Evolutionary conservation across 495 filamentous ascomycete species (phyloP).

Genomic region (Penicillium cinerascens): DNA sequence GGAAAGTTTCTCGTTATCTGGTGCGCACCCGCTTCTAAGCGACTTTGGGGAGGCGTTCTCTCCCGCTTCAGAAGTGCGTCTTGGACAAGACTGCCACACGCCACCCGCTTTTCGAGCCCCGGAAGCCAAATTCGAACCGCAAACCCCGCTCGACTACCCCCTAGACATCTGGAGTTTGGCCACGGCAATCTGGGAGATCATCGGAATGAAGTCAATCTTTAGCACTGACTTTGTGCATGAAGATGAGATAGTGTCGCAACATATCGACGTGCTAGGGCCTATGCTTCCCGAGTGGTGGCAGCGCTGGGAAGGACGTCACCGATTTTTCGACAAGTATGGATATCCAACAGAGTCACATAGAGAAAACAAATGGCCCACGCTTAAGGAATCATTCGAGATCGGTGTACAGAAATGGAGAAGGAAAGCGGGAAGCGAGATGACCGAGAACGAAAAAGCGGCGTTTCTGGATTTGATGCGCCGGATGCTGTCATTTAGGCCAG

Average conservation of each 20-base stretch:
- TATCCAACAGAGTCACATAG: constrained; percentile 14
- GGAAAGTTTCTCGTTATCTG: constrained; percentile 23
- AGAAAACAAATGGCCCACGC: constrained; percentile 19
- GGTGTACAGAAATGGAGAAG: constrained; percentile 28
- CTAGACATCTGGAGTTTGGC: constrained; percentile 39
- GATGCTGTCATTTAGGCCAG: constrained; percentile 25
- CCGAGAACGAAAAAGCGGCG: constrained; percentile 19
- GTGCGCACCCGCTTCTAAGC: constrained; percentile 25
- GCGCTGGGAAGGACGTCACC: constrained; percentile 22
- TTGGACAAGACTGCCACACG: constrained; percentile 30
- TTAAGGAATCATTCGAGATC: constrained; percentile 28
- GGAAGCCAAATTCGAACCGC: constrained; percentile 31
- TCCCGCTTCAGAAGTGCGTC: constrained; percentile 17
- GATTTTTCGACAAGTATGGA: constrained; percentile 27
- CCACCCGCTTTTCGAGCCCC: constrained; percentile 27
- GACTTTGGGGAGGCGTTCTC: constrained; percentile 38
- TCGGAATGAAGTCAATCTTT: constrained; percentile 34
- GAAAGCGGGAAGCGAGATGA: constrained; percentile 11
- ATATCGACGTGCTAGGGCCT: constrained; percentile 30
- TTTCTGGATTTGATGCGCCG: constrained; percentile 32
- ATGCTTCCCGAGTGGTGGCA: constrained; percentile 33
- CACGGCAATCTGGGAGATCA: constrained; percentile 34
- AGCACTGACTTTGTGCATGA: constrained; percentile 22
- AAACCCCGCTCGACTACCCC: constrained; percentile 25
- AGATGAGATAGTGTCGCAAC: constrained; percentile 26